Percentiles rank a stretch among this genome's conserved stretches.
Evolutionary conservation across 768 basidiomycete species (phyloP).

Genomic region (Mycena filopes): DNA sequence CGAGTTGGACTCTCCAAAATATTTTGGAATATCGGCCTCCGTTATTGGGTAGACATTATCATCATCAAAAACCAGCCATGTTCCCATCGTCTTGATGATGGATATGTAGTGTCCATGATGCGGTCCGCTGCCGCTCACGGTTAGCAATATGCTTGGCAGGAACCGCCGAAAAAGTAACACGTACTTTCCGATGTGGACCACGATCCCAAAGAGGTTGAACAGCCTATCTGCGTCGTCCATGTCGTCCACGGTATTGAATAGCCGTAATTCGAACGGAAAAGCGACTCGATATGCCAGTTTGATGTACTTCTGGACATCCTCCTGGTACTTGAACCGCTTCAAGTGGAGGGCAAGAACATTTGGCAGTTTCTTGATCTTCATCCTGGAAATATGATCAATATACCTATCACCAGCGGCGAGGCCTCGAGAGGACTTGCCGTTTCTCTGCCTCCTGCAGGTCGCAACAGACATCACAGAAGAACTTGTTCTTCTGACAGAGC

Average conservation of each 20-base stretch:
- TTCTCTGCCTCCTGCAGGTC: conserved; percentile 98
- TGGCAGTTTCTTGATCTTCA: conserved; percentile 98
- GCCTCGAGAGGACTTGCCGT: conserved; percentile 68
- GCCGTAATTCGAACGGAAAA: conserved; percentile 92
- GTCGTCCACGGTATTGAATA: conserved; percentile 98
- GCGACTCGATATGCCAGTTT: conserved; percentile 97
- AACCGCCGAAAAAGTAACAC: conserved; percentile 45
- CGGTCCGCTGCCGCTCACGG: conserved; percentile 74
- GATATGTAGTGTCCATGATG: conserved; percentile 99
- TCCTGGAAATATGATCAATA: conserved; percentile 58
- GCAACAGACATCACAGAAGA: conserved; percentile 97
- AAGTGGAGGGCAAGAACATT: conserved; percentile 95
- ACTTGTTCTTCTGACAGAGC: conserved; percentile 98
- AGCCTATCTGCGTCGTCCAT: conserved; percentile 90
- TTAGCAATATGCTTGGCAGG: conserved; percentile 28
- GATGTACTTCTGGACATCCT: conserved; percentile 88
- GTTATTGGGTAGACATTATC: conserved; percentile 89
- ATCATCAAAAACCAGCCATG: conserved; percentile 97
- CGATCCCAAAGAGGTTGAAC: conserved; percentile 95
- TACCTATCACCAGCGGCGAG: background rate
- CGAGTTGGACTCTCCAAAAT: conserved; percentile 90
- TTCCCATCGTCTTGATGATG: conserved; percentile 85
- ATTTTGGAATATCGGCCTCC: conserved; percentile 90
- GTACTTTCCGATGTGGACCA: conserved; percentile 99
- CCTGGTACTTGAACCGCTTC: conserved; percentile 99